Conservation (phyloP, 2,329 filamentous ascomycete species). For the Fusarium pilosicola region DNA sequence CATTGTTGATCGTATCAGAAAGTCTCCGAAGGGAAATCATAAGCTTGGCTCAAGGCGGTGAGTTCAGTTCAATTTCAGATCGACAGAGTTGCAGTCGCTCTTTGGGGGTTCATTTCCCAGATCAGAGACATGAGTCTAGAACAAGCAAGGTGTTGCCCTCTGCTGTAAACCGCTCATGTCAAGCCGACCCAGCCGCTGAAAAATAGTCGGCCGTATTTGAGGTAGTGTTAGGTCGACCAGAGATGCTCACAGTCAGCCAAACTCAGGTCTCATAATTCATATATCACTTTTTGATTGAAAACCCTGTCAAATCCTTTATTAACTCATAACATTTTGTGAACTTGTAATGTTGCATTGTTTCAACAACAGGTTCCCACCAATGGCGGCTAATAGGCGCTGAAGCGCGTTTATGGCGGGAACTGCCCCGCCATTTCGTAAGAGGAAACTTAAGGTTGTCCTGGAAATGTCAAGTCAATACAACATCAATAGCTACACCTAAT, state of each 20-base stretch:
- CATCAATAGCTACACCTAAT: constrained; percentile 23
- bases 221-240: not conserved
- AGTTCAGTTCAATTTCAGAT: constrained; percentile 24
- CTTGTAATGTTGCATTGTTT: constrained; percentile 23
- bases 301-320: not conserved
- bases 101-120: constrained; percentile 29
- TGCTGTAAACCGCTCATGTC: constrained; percentile 24
- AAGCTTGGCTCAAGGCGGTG: constrained; percentile 33
- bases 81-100: constrained; percentile 20
- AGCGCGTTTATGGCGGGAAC: constrained; percentile 30
- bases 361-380: constrained; percentile 3
- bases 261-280: not conserved
- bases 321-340: not conserved
- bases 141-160: constrained; percentile 11
- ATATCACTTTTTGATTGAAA: not conserved
- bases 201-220: constrained; percentile 6
- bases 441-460: constrained; percentile 10
- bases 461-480: constrained; percentile 27
- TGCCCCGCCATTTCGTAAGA: constrained; percentile 32
- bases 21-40: not conserved
- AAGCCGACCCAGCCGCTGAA: constrained; percentile 35
- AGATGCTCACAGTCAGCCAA: not conserved
- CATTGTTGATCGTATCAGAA: constrained; percentile 5
- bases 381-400: constrained; percentile 41
- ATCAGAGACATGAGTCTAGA: constrained; percentile 30